Evolutionary conservation across 2,329 filamentous ascomycete genomes (phyloP), one percentile per base, ranked within the genome.

Genomic region (Gaeumannomyces sp.): DNA sequence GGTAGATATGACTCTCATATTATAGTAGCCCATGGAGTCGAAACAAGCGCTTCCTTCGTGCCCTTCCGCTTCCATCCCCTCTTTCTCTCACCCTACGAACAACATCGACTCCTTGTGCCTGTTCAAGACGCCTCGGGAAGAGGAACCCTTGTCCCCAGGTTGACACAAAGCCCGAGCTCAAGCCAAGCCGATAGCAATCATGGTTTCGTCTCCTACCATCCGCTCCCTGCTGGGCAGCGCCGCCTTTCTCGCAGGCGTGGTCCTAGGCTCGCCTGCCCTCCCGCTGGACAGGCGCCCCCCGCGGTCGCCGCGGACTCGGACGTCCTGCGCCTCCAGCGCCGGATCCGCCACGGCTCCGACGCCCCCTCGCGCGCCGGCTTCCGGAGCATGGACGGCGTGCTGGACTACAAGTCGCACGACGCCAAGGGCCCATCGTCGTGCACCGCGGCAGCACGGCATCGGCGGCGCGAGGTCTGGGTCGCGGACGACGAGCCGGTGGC

Each of bases 271-370:
- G 1, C 64, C 64, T 25, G 62, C 61, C n/a, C 33, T 64, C 33
- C 45, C 45, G 7, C 59, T 57, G 35, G 45, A 59, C 31, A 60
- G 63, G 13, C 62, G 65, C 3, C 65, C 5, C 65, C 65, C 27
- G 67, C 67, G 10, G 57, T 66, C 10, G 67, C 66, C 2, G 60
- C 65, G 22, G 57, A 60, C 31, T 22, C 64, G 14, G 60, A 68
- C 38, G 66, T 64, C 25, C 63, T 67, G 38, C 59, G 57, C 8
- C 66, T 68, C 27, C 27, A 59, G 14, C 33, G 64, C 27, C 64
- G 63, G 11, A 7, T 33, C 25, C 61, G 25, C 16, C 45, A 38
- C 29, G 28, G 27, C 27, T 19, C 28, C 14, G 16, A 19, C 33
- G 59, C 63, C 22, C 28, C 33, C 25, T 63, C 53, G 22, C 61